These are phyloP conservation scores for Xylariaceae sp. DNA, from an alignment of 2,329 filamentous ascomycete genomes.

Conservation along the genomic window DNA sequence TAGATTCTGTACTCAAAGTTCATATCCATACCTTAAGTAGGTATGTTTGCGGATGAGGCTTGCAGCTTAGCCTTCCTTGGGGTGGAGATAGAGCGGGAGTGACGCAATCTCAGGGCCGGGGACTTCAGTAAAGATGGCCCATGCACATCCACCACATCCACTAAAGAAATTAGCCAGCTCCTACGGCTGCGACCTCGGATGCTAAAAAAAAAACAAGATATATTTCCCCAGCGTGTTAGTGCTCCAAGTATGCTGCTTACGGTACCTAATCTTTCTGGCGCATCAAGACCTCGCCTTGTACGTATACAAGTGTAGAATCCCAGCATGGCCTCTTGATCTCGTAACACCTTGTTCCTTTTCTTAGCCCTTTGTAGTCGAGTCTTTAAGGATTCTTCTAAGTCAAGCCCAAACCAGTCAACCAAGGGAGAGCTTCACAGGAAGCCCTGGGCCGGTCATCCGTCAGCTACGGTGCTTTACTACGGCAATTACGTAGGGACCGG, in stretches of 20 bases:
- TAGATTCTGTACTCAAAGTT: neutral
- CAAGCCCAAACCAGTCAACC: neutral
- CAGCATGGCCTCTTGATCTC: neutral
- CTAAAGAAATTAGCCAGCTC: constrained; percentile 9
- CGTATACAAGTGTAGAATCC: neutral
- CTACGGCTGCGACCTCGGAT: constrained; percentile 21
- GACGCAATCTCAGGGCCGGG: neutral
- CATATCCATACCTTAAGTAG: too few relatives aligned
- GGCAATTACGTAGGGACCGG: constrained; percentile 16
- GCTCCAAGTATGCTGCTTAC: neutral
- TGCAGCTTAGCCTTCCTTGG: too few relatives aligned
- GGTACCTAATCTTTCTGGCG: neutral
- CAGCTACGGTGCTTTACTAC: neutral
- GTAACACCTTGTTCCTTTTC: neutral
- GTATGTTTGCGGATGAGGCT: neutral
- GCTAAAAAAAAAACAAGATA: neutral
- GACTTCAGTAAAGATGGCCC: too few relatives aligned
- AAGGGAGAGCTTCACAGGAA: neutral
- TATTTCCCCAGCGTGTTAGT: neutral
- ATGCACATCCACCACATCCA: neutral
- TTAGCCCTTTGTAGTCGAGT: neutral
- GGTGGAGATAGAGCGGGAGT: neutral
- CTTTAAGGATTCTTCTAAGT: neutral
- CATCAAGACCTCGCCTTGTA: neutral
- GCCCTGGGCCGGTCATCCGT: neutral